phyloP scores from a whole-genome alignment of 2,329 filamentous ascomycete genomes.

The Penicillium rolfsii region DNA sequence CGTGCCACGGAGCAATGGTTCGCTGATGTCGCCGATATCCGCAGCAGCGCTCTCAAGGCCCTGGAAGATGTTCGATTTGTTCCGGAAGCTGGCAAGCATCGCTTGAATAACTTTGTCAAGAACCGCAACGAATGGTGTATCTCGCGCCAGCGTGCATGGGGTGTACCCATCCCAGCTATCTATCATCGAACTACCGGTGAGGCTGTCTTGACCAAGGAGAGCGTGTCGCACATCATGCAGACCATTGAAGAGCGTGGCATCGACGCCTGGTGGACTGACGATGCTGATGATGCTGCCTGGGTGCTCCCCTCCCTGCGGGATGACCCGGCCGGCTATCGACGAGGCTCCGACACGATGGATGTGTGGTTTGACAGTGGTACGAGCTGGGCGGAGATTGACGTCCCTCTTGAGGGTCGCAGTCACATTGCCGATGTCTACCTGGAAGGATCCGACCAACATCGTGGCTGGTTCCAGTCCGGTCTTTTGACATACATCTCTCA shows the following conservation, averaged over 20 bases:
- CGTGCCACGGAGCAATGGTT: slow-evolving; percentile 98
- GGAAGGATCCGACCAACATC: slow-evolving; percentile 93
- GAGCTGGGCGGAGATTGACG: slow-evolving; percentile 71
- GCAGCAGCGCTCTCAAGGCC: slow-evolving; percentile 69
- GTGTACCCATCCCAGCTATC: slow-evolving; percentile 90
- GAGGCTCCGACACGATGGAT: slow-evolving; percentile 96
- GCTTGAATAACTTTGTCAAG: slow-evolving; percentile 83
- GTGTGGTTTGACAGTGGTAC: slow-evolving; percentile 99
- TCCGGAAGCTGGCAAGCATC: slow-evolving; percentile 70
- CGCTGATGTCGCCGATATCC: slow-evolving; percentile 84
- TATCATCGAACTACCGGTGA: slow-evolving; percentile 71
- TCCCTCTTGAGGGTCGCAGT: slow-evolving; percentile 35
- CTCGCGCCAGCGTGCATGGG: slow-evolving; percentile 93
- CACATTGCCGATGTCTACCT: slow-evolving; percentile 78
- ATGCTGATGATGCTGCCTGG: slow-evolving; percentile 75
- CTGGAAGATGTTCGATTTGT: slow-evolving; percentile 76
- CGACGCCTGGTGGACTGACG: slow-evolving; percentile 95
- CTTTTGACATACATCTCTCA: slow-evolving; percentile 80
- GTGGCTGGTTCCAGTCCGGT: slow-evolving; percentile 98
- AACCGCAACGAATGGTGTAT: slow-evolving; percentile 97
- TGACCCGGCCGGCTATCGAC: slow-evolving; percentile 59
- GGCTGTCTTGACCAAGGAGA: slow-evolving; percentile 76
- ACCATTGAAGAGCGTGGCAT: slow-evolving; percentile 76
- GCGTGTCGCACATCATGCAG: slow-evolving; percentile 80
- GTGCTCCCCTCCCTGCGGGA: slow-evolving; percentile 65